Percentiles rank a stretch among this genome's conserved stretches.
phyloP scores from a whole-genome alignment of 345 rosid genomes.

The Erucastrum elatum region DNA sequence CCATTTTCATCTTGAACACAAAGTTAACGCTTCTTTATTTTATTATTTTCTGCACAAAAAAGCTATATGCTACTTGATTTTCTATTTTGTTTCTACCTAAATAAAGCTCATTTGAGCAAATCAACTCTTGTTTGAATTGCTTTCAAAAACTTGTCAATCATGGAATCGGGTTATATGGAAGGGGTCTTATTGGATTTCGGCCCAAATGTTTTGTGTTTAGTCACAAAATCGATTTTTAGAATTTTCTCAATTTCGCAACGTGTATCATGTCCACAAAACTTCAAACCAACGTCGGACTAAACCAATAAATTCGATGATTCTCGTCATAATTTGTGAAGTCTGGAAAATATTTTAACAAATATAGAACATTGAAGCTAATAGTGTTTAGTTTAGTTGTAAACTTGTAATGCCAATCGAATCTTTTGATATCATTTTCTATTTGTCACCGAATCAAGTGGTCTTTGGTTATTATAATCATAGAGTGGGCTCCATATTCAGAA shows the following conservation, averaged over 20 bases:
- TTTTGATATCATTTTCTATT: neutral
- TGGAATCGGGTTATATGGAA: neutral
- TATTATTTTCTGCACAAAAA: no score
- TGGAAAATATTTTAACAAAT: neutral
- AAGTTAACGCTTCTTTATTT: no score
- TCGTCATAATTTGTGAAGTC: neutral
- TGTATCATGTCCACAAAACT: neutral
- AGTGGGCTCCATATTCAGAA: conserved; percentile 16
- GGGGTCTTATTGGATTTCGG: conserved; percentile 1
- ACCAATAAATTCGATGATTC: neutral
- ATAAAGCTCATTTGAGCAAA: no score
- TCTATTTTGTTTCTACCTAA: no score
- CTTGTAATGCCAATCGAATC: neutral
- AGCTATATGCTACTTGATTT: no score
- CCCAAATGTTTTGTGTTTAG: neutral
- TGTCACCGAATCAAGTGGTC: conserved; percentile 12
- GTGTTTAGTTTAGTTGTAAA: neutral
- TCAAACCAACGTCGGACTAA: neutral
- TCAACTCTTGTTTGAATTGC: no score
- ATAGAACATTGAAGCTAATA: neutral
- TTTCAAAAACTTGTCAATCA: neutral
- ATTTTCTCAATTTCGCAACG: neutral
- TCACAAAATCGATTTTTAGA: neutral
- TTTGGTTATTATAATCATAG: neutral
- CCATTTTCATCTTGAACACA: no score